Percentiles rank a stretch among this genome's conserved stretches.
These are phyloP conservation scores for Stromatinia cepivora DNA, from an alignment of 2,329 filamentous ascomycete genomes.

Conservation along the genomic window DNA sequence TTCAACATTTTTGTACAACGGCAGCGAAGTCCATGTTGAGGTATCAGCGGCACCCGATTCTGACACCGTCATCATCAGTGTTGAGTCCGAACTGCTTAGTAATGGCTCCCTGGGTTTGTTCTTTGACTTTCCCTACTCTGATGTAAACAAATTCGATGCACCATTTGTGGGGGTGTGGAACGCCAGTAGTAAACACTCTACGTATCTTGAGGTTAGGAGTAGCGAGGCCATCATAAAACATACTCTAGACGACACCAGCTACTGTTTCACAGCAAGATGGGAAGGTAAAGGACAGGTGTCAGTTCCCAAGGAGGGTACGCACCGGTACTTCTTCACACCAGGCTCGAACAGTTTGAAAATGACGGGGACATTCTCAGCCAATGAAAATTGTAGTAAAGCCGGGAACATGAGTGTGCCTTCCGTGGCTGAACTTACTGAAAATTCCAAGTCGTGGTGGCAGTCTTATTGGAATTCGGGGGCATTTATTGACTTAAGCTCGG, in stretches of 20 bases:
- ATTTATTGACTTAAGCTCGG: constrained; percentile 46
- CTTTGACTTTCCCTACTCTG: constrained; percentile 47
- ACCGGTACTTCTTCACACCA: constrained; percentile 32
- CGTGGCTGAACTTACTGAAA: constrained; percentile 2
- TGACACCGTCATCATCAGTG: constrained; percentile 43
- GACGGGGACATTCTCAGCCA: background rate
- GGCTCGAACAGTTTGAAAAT: constrained; percentile 4
- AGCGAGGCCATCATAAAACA: constrained; percentile 43
- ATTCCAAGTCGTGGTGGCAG: constrained; percentile 31
- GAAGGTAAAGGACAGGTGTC: constrained; percentile 26
- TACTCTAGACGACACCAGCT: constrained; percentile 44
- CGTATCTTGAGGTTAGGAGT: constrained; percentile 30
- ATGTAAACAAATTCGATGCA: constrained; percentile 48
- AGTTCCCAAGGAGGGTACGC: constrained; percentile 26
- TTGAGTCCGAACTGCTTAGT: constrained; percentile 43
- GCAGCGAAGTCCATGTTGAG: constrained; percentile 40
- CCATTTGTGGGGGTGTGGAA: constrained; percentile 46
- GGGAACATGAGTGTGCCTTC: background rate
- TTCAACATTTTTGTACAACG: constrained; percentile 43
- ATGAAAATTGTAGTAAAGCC: background rate
- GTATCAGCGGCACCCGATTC: constrained; percentile 45
- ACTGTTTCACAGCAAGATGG: constrained; percentile 41
- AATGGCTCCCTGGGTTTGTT: constrained; percentile 43
- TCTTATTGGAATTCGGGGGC: constrained; percentile 44
- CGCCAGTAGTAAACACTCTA: constrained; percentile 45